Percentiles rank a stretch among this genome's conserved stretches.
Evolutionary conservation across 208 protist species (phyloP).

Genomic region (Trypanosoma conorhini): DNA sequence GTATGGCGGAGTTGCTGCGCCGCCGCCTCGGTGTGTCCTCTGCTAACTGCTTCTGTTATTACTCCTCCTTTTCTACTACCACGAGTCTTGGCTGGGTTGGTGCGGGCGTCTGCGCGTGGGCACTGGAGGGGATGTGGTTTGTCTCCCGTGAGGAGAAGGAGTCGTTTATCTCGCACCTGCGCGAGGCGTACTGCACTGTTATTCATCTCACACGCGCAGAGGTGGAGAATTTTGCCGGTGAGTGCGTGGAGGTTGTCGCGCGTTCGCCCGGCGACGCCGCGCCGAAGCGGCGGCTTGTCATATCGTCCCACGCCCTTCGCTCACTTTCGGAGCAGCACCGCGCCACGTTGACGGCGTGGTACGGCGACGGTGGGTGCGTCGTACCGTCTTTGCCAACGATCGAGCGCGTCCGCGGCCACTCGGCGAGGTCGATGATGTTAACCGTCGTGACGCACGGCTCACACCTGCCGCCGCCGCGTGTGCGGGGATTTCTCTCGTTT

Average conservation of each 20-base stretch:
- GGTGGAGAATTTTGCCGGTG: conserved; percentile 47
- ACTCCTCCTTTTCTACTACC: background rate
- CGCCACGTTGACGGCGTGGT: conserved; percentile 34
- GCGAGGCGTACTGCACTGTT: conserved; percentile 36
- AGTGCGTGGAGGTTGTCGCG: conserved; percentile 48
- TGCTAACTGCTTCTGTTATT: conserved; percentile 22
- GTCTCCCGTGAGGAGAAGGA: conserved; percentile 36
- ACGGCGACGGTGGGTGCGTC: conserved; percentile 29
- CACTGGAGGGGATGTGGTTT: conserved; percentile 48
- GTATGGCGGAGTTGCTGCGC: conserved; percentile 15
- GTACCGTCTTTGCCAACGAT: conserved; percentile 27
- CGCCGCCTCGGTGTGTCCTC: conserved; percentile 16
- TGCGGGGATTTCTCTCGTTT: conserved; percentile 42
- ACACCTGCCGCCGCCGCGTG: conserved; percentile 28
- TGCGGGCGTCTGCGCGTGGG: conserved; percentile 69
- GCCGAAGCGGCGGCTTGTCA: conserved; percentile 45
- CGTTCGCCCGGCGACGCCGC: conserved; percentile 1
- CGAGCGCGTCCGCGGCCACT: conserved; percentile 50
- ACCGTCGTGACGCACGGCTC: conserved; percentile 44
- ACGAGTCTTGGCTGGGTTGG: conserved; percentile 58
- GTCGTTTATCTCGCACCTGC: conserved; percentile 55
- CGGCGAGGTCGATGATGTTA: conserved; percentile 48
- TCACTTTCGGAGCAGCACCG: conserved; percentile 33
- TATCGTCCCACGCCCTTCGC: conserved; percentile 47
- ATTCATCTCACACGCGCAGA: conserved; percentile 47